These are phyloP conservation scores for Apiotrichum akiyoshidainum DNA, from an alignment of 1,284 basidiomycete species.

Conservation along the genomic window DNA sequence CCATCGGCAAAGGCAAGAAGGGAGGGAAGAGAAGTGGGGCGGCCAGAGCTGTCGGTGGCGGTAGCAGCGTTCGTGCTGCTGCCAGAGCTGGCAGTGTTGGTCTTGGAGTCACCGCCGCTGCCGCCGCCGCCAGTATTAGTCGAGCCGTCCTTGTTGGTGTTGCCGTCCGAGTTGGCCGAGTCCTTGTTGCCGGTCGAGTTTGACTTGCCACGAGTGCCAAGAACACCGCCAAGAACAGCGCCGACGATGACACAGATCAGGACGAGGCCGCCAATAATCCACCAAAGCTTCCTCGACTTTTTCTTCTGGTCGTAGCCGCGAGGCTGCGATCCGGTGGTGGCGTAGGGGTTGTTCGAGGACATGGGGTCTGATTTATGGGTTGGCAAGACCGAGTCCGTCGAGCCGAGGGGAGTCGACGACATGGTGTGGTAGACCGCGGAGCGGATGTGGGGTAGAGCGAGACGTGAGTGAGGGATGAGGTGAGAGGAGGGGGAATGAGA, in stretches of 20 bases:
- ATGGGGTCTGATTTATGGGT: slow-evolving; percentile 40
- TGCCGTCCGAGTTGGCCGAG: slow-evolving; percentile 29
- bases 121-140: neutral
- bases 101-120: neutral
- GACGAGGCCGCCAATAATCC: slow-evolving; percentile 47
- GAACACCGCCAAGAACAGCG: slow-evolving; percentile 72
- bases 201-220: slow-evolving; percentile 56
- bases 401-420: neutral
- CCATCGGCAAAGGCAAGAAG: slow-evolving; percentile 20
- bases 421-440: neutral
- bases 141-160: neutral
- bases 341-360: slow-evolving; percentile 42
- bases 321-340: slow-evolving; percentile 25
- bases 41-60: slow-evolving; percentile 46
- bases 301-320: slow-evolving; percentile 26
- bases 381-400: slow-evolving; percentile 14
- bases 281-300: slow-evolving; percentile 49
- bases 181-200: slow-evolving; percentile 43
- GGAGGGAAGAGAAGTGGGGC: slow-evolving; percentile 34
- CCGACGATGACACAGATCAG: slow-evolving; percentile 65
- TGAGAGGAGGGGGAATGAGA: neutral
- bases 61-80: slow-evolving; percentile 7
- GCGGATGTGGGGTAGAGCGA: neutral
- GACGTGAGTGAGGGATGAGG: neutral
- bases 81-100: neutral